Percentiles rank a stretch among this genome's conserved stretches.
These are phyloP conservation scores for Saccharomycodes ludwigii DNA, from an alignment of 805 yeast species.

Conservation along the genomic window DNA sequence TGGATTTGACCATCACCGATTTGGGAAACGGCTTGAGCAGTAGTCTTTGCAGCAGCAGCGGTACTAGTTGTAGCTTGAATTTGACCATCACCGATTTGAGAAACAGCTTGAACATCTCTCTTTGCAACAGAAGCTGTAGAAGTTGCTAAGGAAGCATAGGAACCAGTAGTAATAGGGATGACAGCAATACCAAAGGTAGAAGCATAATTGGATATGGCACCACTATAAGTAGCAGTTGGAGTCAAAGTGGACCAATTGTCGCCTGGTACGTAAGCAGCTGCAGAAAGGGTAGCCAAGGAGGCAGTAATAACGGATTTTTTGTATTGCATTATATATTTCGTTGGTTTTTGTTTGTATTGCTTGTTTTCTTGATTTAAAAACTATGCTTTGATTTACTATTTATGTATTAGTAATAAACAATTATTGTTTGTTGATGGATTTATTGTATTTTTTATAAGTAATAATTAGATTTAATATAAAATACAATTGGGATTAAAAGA, in stretches of 20 bases:
- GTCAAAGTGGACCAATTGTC: conserved; percentile 29
- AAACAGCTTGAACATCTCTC: conserved; percentile 8
- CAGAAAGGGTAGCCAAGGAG: conserved; percentile 17
- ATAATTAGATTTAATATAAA: too few relatives aligned
- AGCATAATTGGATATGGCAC: conserved; percentile 26
- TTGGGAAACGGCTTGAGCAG: too few relatives aligned
- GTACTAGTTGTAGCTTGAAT: conserved; percentile 11
- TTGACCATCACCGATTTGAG: too few relatives aligned
- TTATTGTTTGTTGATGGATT: neutral
- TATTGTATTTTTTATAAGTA: neutral
- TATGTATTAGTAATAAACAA: too few relatives aligned
- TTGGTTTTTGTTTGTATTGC: neutral
- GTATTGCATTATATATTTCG: conserved; percentile 26
- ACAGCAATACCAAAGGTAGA: conserved; percentile 33
- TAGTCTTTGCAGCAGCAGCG: conserved; percentile 10
- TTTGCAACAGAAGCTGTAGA: too few relatives aligned
- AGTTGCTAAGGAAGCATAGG: conserved; percentile 9
- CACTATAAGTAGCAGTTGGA: conserved; percentile 26
- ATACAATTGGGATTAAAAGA: neutral
- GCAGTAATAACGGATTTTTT: conserved; percentile 24
- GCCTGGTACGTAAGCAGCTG: conserved; percentile 5
- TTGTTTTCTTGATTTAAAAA: conserved; percentile 1
- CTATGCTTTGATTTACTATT: too few relatives aligned
- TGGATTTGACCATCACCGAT: conserved; percentile 53
- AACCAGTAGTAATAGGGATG: conserved; percentile 23